These are phyloP conservation scores for Penicillium freii DNA, from an alignment of 2,329 filamentous ascomycete genomes.

Conservation along the genomic window DNA sequence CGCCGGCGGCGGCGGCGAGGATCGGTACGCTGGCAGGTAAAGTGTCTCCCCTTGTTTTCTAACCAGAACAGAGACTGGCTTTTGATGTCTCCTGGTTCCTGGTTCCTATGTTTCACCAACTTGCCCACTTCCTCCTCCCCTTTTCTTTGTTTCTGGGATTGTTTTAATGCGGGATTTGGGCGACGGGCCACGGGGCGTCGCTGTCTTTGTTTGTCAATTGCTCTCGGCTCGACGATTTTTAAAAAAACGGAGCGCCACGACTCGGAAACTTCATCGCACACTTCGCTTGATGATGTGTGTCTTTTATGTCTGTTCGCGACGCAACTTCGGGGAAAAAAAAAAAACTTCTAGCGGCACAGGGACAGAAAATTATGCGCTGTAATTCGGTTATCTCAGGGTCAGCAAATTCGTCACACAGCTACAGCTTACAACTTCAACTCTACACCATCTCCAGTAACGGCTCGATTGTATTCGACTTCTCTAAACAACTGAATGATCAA, in stretches of 20 bases:
- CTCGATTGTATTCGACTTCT: conserved; percentile 41
- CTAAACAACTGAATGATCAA: conserved; percentile 16
- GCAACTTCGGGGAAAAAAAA: conserved; percentile 37
- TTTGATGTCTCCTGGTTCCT: conserved; percentile 17
- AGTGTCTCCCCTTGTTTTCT: conserved; percentile 24
- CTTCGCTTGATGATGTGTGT: conserved; percentile 39
- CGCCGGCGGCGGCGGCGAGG: conserved; percentile 30
- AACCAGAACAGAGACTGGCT: conserved; percentile 21
- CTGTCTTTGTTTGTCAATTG: conserved; percentile 35
- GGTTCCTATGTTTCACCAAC: conserved; percentile 24
- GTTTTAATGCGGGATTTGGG: conserved; percentile 38
- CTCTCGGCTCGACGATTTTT: conserved; percentile 35
- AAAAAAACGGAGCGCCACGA: conserved; percentile 34
- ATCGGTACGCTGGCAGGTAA: conserved; percentile 44
- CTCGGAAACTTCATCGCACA: conserved; percentile 33
- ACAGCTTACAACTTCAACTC: conserved; percentile 37
- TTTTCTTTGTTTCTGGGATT: conserved; percentile 36
- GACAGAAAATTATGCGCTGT: conserved; percentile 44
- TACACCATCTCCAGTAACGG: conserved; percentile 44
- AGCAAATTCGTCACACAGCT: conserved; percentile 34
- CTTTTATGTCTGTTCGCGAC: conserved; percentile 41
- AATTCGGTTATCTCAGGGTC: conserved; percentile 47
- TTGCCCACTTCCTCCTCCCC: conserved; percentile 20
- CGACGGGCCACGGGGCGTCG: conserved; percentile 40
- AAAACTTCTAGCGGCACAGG: conserved; percentile 42